A percentile compares a stretch with the other conserved stretches of the same genome.
Conservation (phyloP, 306 rosid genomes). For the Cucurbita pepo region DNA sequence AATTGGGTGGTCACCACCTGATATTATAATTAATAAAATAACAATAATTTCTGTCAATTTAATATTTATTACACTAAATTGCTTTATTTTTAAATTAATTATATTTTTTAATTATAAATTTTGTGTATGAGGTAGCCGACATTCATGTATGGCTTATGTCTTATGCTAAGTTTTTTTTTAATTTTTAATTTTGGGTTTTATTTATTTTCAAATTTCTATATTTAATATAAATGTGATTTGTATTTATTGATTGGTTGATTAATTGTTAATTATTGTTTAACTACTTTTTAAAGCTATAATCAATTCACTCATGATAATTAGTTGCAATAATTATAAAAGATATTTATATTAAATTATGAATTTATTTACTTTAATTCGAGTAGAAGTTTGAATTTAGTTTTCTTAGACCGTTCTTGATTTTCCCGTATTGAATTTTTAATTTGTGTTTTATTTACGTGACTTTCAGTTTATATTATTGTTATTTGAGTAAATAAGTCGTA, state of each 20-base stretch:
- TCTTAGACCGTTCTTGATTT: no score
- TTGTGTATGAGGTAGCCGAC: conserved; percentile 23
- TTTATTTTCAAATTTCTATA: background rate
- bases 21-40: background rate
- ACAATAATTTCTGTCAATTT: background rate
- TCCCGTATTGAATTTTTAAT: no score
- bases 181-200: background rate
- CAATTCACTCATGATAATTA: background rate
- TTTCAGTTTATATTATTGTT: no score
- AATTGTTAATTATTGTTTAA: background rate
- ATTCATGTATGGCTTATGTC: conserved; percentile 10
- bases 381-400: no score
- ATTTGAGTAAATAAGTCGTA: no score
- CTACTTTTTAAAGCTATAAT: background rate
- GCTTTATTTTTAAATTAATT: background rate
- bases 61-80: background rate
- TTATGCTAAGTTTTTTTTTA: background rate
- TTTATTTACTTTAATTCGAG: no score
- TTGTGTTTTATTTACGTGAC: no score
- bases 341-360: background rate
- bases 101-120: background rate
- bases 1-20: background rate
- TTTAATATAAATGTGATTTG: background rate
- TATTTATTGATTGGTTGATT: background rate
- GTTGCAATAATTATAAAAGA: background rate